These are phyloP conservation scores for Pseudogymnoascus destructans DNA, from an alignment of 2,329 filamentous ascomycete species.

Conservation along the genomic window DNA sequence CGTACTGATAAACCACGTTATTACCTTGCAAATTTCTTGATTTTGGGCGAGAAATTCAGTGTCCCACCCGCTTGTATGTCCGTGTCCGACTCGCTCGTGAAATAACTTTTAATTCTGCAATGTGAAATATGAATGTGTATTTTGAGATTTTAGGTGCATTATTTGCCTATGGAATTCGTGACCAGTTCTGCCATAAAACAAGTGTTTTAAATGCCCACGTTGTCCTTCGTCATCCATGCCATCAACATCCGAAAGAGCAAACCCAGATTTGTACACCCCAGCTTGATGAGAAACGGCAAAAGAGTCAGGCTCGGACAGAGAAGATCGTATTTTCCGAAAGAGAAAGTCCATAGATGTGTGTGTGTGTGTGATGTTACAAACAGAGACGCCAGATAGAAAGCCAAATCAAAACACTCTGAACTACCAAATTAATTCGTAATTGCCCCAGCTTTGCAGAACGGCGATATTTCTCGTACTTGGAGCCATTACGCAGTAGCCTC, in stretches of 20 bases:
- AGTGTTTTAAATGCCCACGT: background rate
- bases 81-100: no score
- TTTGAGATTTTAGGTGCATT: slow-evolving; percentile 3
- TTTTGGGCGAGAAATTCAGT: no score
- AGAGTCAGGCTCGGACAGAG: slow-evolving; percentile 1
- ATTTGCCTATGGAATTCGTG: slow-evolving; percentile 5
- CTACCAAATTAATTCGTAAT: slow-evolving; percentile 8
- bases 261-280: slow-evolving; percentile 5
- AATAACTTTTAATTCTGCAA: background rate
- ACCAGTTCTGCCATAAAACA: background rate
- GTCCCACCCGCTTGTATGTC: no score
- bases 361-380: slow-evolving; percentile 7
- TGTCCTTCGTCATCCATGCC: background rate
- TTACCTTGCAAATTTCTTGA: no score
- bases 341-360: slow-evolving; percentile 4
- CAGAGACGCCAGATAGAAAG: slow-evolving; percentile 5
- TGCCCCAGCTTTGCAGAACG: slow-evolving; percentile 5
- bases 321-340: slow-evolving; percentile 3
- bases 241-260: slow-evolving; percentile 3
- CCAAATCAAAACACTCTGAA: slow-evolving; percentile 8
- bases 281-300: background rate
- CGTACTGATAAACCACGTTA: no score
- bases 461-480: background rate
- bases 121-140: background rate
- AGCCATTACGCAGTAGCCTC: background rate